Evolutionary conservation across 768 basidiomycete species (phyloP), one percentile per base, ranked within the genome.

Genomic region (Agrocybe praecox): DNA sequence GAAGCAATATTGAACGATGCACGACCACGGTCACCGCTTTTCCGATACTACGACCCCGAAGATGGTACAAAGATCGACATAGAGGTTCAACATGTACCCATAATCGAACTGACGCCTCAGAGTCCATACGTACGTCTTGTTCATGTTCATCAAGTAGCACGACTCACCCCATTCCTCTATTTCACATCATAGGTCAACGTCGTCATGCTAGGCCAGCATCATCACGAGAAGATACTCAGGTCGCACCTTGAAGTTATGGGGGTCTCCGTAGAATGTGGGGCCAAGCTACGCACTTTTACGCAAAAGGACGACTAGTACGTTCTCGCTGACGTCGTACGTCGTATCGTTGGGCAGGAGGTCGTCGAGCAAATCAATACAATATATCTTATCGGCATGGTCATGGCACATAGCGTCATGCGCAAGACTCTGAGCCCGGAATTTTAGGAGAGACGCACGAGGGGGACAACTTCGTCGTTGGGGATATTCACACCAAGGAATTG

Each of bases 371-470:
- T 62, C 8, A 63, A 53, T 3, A 71, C 67, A n/a, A 66, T 68
- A 9, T 80, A 72, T 68, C 62, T 80, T 24, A 64, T 81, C 22
- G 80, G 80, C 2, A 65, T 74, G 1, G 80, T 80, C 58, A 79
- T 78, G 6, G 79, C 76, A 2, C 72, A 69, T 42, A 74, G 79
- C 44, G 55, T 69, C 18, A 72, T 80, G 15, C 69, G 80, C 52
- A 79, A 78, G 52, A 57, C 62, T 19, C 36, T 77, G 2, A 75
- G 75, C 2, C 58, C 79, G 11, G 59, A 66, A 1, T 80, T 81
- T 49, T 74, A 15, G 79, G 80, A 2, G 75, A 78, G 55, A 76
- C 76, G 0, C 58, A 68, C 12, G 65, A 69, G 2, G 69, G 72
- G 34, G 63, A 64, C 26, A 65, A 71, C 44, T 64, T 78, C 15